These are phyloP conservation scores for Planoprotostelium fungivorum DNA, from an alignment of 78 protist species.

Conservation along the genomic window DNA sequence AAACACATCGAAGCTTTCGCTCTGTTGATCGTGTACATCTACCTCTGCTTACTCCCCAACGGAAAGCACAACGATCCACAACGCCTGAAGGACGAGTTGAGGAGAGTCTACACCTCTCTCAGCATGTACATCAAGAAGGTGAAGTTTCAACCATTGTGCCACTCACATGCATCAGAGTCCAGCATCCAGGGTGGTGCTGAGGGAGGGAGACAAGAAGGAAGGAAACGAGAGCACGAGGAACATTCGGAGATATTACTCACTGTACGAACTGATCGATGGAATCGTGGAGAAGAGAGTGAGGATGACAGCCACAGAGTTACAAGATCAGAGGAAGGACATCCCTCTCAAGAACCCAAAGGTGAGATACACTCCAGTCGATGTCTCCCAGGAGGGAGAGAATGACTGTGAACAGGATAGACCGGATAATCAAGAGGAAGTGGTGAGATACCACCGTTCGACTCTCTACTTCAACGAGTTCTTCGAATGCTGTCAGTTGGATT, in stretches of 20 bases:
- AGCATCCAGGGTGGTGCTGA: no score
- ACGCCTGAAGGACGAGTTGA: not conserved
- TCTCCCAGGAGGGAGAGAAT: not conserved
- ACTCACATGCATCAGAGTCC: no score
- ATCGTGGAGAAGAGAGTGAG: not conserved
- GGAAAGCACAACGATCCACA: not conserved
- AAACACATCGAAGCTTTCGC: not conserved
- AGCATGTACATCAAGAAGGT: not conserved
- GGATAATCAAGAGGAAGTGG: not conserved
- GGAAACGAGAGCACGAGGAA: not conserved
- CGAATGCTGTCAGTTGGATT: not conserved
- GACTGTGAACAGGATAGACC: not conserved
- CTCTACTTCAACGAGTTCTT: not conserved
- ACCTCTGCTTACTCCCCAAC: not conserved
- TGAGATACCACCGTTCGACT: not conserved
- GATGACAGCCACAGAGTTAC: not conserved
- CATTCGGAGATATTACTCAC: not conserved
- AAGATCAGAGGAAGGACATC: not conserved
- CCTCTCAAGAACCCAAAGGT: not conserved
- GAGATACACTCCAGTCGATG: not conserved
- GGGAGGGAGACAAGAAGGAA: no score
- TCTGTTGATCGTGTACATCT: not conserved
- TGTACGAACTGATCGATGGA: not conserved
- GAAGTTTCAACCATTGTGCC: no score
- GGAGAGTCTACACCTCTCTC: not conserved